Percentiles rank a stretch among this genome's conserved stretches.
These are phyloP conservation scores for Tetraselmis chui DNA, from an alignment of 139 green algal genomes.

Conservation along the genomic window DNA sequence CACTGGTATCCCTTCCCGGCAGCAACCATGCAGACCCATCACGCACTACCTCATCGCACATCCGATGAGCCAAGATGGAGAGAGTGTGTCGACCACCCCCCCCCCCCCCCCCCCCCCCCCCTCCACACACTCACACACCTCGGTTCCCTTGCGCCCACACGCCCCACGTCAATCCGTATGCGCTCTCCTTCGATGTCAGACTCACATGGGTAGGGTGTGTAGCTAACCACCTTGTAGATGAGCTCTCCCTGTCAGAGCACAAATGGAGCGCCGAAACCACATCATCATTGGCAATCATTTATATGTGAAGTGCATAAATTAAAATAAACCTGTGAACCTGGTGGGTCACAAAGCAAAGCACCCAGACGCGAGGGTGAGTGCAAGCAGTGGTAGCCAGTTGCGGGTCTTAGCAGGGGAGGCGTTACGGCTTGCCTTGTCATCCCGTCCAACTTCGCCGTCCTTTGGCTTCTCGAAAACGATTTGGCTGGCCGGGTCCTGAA, in stretches of 20 bases:
- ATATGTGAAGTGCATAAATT: too few relatives aligned
- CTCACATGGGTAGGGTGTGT: background rate
- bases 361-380: too few relatives aligned
- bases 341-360: too few relatives aligned
- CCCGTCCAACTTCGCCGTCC: background rate
- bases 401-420: too few relatives aligned
- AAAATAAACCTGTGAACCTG: too few relatives aligned
- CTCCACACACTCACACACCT: background rate
- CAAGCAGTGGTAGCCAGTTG: too few relatives aligned
- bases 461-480: background rate
- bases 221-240: background rate
- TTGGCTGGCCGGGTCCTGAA: background rate
- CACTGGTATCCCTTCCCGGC: background rate
- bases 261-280: too few relatives aligned
- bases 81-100: too few relatives aligned
- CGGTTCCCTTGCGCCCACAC: background rate
- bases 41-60: too few relatives aligned
- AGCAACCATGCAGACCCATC: background rate
- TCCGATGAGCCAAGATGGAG: too few relatives aligned
- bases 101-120: too few relatives aligned
- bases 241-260: background rate
- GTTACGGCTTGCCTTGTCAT: background rate
- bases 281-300: too few relatives aligned
- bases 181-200: background rate
- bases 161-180: background rate